A percentile compares a stretch with the other conserved stretches of the same genome.
phyloP scores from a whole-genome alignment of 257 asterid species.

The Eustoma russellianum region DNA sequence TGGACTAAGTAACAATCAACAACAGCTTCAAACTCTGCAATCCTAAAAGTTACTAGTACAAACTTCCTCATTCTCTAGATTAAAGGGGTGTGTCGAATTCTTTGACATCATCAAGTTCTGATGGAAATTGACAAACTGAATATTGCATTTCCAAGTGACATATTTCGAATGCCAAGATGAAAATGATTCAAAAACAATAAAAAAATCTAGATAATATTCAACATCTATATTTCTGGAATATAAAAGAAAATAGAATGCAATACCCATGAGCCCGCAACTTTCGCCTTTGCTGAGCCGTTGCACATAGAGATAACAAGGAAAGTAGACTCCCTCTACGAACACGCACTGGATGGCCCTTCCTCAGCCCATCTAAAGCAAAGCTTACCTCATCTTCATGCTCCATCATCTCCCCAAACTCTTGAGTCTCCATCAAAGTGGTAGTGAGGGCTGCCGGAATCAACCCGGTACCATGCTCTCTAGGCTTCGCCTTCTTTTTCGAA shows the following conservation, averaged over 20 bases:
- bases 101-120: not conserved
- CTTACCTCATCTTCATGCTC: slow-evolving; percentile 87
- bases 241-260: too few relatives aligned
- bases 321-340: slow-evolving; percentile 59
- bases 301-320: slow-evolving; percentile 52
- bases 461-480: slow-evolving; percentile 25
- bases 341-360: slow-evolving; percentile 63
- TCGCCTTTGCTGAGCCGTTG: slow-evolving; percentile 50
- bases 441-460: slow-evolving; percentile 26
- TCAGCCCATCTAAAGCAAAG: slow-evolving; percentile 85
- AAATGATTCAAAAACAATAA: not conserved
- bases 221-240: not conserved
- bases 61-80: too few relatives aligned
- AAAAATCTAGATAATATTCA: not conserved
- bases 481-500: slow-evolving; percentile 42
- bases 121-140: not conserved
- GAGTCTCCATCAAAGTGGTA: slow-evolving; percentile 80
- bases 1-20: too few relatives aligned
- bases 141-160: too few relatives aligned
- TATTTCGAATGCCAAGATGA: not conserved
- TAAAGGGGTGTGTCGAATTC: too few relatives aligned
- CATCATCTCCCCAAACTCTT: slow-evolving; percentile 83
- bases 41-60: too few relatives aligned
- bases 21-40: too few relatives aligned
- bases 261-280: slow-evolving; percentile 69